Base-by-base conservation (phyloP, 257 asterid species). In the Avicennia marina region DNA sequence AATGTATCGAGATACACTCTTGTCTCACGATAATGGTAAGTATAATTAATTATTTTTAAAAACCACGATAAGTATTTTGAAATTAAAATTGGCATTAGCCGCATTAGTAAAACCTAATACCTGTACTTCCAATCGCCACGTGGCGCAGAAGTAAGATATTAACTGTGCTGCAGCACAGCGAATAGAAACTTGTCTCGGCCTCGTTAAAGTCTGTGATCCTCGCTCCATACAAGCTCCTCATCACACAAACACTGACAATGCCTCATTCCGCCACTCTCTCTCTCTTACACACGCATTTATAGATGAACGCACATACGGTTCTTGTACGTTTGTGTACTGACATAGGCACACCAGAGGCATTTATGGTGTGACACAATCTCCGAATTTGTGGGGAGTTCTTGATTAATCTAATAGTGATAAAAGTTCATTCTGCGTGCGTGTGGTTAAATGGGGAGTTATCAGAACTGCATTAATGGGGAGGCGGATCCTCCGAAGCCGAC, bases 401-500 rank as follows among this genome's bases (percentile, higher is more conserved):
- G 68, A 64, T 51, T 68, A 27, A 24, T 4, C 52, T 63, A 27
- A 21, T 42, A 22, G 31, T 18, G n/a, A n/a, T n/a, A n/a, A 27
- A 0, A 48, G 41, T 8, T 54, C 27, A 11, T 50, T 34, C 48
- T 58, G 52, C 27, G 55, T n/a, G 13, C 56, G 24, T 53, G 58
- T 44, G 55, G 48, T 63, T 31, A 9, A 26, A 71, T 75, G 88
- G 78, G 70, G 75, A 77, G 75, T 49, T 71, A 60, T 33, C 58
- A 39, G 40, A 50, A 48, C 58, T 51, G 56, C 58, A 53, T 51
- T 21, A 45, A 73, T 54, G 80, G 80, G 46, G 86, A 79, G n/a
- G 57, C 66, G 60, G 81, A 71, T 70, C 64, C 68, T 72, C 77
- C 50, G 66, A 80, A 19, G 74, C 72, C 72, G 63, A 68, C 81